Base-by-base conservation (phyloP, 2,329 filamentous ascomycete species). In the Dothideomycetes sp. region DNA sequence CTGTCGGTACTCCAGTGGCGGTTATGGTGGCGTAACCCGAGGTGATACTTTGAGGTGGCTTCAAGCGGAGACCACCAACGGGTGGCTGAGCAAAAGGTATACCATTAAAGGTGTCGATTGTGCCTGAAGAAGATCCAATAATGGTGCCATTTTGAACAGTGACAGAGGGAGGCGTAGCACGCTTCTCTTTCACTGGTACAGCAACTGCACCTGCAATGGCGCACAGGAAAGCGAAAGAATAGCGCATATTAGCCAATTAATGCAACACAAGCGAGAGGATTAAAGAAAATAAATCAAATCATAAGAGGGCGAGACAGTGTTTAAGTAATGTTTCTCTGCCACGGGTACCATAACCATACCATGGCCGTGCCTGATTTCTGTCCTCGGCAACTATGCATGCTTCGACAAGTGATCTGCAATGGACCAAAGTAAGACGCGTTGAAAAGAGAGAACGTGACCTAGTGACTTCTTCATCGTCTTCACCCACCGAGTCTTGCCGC, bases 81-180 rank as follows among this genome's bases (percentile, higher is more conserved):
- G 84, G 84, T 2, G 81, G 71, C 45, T 84, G 66, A 2, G 83
- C 82, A 52, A 78, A 91, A 3, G 83, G 84, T 41, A 91, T 84
- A 16, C 79, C 82, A 40, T 72, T 76, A 63, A 84, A 88, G 18
- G 67, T 73, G 42, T 89, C 83, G 15, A 85, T 68, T 18, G 60
- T 58, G 3, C 55, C 50, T 2, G 57, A 53, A 43, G 48, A 59
- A 41, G 54, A 56, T 29, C 76, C 77, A 31, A 71, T 55, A 24
- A 83, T 61, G 4, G 71, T 79, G 29, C 74, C 77, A 32, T 70
- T 66, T 1, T 69, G 58, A 27, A 77, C 69, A 12, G 66, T 60
- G 36, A 79, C 75, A 3, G 68, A 70, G 3, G 74, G 72, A 16
- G 55, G 58, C 24, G 52, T 58, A 31, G 38, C 38, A 15, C 44